Percentiles rank a stretch among this genome's conserved stretches.
These are phyloP conservation scores for Ceratobasidium sp. DNA, from an alignment of 1,284 basidiomycete genomes.

Conservation along the genomic window DNA sequence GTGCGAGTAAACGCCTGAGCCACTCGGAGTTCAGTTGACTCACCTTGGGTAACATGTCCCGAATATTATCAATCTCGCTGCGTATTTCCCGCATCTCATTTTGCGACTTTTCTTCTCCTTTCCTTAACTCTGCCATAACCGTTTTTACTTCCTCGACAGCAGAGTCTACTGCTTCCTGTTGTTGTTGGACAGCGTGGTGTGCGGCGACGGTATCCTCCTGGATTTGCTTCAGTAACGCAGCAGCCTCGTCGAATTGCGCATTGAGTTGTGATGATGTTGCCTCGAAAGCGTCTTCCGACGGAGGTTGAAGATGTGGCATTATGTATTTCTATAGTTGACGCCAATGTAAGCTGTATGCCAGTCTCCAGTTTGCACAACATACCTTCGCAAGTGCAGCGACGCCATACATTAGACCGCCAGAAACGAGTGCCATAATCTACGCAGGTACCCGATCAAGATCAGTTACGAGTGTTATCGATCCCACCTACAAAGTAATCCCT, in stretches of 20 bases:
- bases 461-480: background rate
- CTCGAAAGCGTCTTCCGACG: conserved; percentile 90
- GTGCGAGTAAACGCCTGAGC: conserved; percentile 44
- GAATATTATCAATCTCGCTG: conserved; percentile 90
- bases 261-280: conserved; percentile 86
- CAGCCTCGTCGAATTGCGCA: conserved; percentile 94
- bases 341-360: background rate
- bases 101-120: conserved; percentile 81
- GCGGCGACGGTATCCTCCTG: conserved; percentile 82
- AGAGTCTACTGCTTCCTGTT: conserved; percentile 80
- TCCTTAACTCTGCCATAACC: conserved; percentile 80
- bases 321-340: conserved; percentile 80
- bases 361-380: conserved; percentile 21
- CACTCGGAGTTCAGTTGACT: conserved; percentile 44
- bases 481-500: conserved; percentile 89
- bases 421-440: conserved; percentile 94
- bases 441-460: background rate
- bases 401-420: conserved; percentile 90
- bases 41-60: conserved; percentile 93
- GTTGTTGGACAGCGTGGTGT: conserved; percentile 82
- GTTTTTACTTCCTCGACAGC: conserved; percentile 85
- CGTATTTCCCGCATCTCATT: conserved; percentile 94
- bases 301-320: conserved; percentile 91
- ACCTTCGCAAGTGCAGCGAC: conserved; percentile 88
- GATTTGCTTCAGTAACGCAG: conserved; percentile 84